Base-by-base conservation (phyloP, 805 yeast genomes). In the Schwanniomyces yamadae region DNA sequence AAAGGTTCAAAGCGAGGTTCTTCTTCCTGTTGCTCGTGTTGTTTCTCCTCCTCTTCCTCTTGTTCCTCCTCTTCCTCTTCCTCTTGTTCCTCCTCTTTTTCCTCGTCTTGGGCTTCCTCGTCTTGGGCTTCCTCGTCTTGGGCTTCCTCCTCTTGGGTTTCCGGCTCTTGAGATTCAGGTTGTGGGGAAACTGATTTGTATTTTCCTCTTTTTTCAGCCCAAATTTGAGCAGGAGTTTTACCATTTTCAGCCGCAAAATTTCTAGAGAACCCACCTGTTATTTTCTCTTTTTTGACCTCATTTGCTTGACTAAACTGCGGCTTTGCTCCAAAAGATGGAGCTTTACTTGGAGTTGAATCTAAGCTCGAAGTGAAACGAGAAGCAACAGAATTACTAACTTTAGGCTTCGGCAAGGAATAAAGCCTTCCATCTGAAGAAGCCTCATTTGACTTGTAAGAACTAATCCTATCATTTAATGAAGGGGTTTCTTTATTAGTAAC, bases 121-220 rank as follows among this genome's bases (percentile, higher is more conserved):
- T 28, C 18, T 26, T 12, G 22, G 19, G 21, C 15, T 36, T 46
- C 28, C 22, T n/a, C 6, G 4, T 4, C 15, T 31, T 31, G 4
- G 5, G 17, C 37, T 40, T 23, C 34, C 10, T 15, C 12, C 10
- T 23, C 7, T 13, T 39, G 44, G 16, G 42, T 54, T 21, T 42
- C 46, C 29, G 17, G 20, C 8, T 27, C 20, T 16, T 4, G 2
- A 4, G 49, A 34, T 10, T 50, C 48, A n/a, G n/a, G n/a, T n/a
- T n/a, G n/a, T 20, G 59, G 49, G 9, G 55, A 20, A 31, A 66
- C 76, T 29, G 66, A 63, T 47, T 71, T 75, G 49, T 69, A 78
- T 55, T 80, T 73, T 31, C 88, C 95, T 54, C 82, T 79, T 65
- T 82, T 84, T 56, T 84, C 96, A 16, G 96, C 97, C 97, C 97